Conservation (phyloP, 2,329 filamentous ascomycete genomes). For the Fusarium praegraminearum region DNA sequence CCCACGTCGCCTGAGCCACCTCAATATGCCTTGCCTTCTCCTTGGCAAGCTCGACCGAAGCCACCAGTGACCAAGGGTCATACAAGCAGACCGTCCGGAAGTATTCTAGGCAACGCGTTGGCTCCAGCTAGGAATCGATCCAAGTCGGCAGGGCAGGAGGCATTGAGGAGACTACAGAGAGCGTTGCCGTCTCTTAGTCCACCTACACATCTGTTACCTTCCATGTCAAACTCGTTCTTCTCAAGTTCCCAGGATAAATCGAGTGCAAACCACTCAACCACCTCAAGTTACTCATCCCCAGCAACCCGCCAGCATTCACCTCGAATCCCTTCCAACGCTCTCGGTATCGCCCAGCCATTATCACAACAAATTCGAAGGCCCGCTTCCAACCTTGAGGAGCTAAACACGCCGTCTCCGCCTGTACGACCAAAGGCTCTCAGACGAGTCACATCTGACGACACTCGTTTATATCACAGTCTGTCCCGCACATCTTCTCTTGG, state of each 20-base stretch:
- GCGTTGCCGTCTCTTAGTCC: conserved; percentile 64
- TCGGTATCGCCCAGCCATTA: conserved; percentile 22
- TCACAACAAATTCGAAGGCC: conserved; percentile 18
- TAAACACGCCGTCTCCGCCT: conserved; percentile 15
- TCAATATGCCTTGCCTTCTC: conserved; percentile 44
- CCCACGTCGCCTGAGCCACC: conserved; percentile 10
- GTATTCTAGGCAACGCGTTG: conserved; percentile 60
- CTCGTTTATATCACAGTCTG: conserved; percentile 78
- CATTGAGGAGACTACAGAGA: conserved; percentile 67
- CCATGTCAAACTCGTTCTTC: conserved; percentile 58
- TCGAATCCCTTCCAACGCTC: conserved; percentile 7
- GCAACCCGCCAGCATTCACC: conserved; percentile 9
- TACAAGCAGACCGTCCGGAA: conserved; percentile 45
- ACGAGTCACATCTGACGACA: conserved; percentile 71
- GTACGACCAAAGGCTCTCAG: conserved; percentile 48
- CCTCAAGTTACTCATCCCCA: conserved; percentile 17
- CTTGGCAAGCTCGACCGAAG: conserved; percentile 48
- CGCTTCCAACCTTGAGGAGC: conserved; percentile 5
- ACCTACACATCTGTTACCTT: conserved; percentile 53
- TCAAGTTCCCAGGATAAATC: conserved; percentile 52
- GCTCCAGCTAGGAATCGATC: conserved; percentile 63
- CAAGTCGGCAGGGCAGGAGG: conserved; percentile 67
- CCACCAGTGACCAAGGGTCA: conserved; percentile 34
- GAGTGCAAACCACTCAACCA: conserved; percentile 12
- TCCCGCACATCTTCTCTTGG: conserved; percentile 86